Evolutionary conservation across 768 basidiomycete genomes (phyloP), one percentile per base, ranked within the genome.

Genomic region (Suillus fuscotomentosus): DNA sequence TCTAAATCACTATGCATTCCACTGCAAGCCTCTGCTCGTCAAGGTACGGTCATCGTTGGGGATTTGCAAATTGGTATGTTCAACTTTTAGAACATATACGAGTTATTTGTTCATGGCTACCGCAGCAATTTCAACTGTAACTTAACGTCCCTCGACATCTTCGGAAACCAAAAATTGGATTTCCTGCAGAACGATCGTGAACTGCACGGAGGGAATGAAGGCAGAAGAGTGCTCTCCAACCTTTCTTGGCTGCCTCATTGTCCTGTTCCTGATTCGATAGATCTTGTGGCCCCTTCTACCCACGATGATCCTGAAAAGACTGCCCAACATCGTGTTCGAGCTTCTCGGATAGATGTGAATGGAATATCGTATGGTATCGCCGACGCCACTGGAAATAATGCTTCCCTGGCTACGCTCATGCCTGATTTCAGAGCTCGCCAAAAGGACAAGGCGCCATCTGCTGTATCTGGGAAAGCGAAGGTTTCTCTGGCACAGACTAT

Each of bases 61-160:
- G 94, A 96, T 74, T 99, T 95, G 4, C 95, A 95, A 98, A 99
- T 75, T 98, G 97, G 97, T 97, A 68, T 56, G 86, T 60, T 38
- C 3, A 17, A 63, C 34, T n/a, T 57, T 38, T 5, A 20, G 53
- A 60, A 68, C 5, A 3, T 20, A 9, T 2, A 60, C 15, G 39
- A 60, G 5, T 64, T 9, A 27, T 38, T 62, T 53, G 50, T 8
- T 62, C 60, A 62, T 54, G 42, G 11, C 45, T 27, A 54, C 9
- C 50, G 6, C 67, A 97, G 97, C 95, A 98, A 98, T 73, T 97
- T 95, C 83, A 99, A 98, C 73, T 86, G 88, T 67, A 90, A 91
- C 65, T 84, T 99, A 63, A 88, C 87, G 64, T 98, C 97, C 75
- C 90, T 99, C 73, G 97, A 98, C 71, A 77, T 99, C 53, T 99